Conservation (phyloP, 176 grass and related monocot genomes). For the Canna indica region DNA sequence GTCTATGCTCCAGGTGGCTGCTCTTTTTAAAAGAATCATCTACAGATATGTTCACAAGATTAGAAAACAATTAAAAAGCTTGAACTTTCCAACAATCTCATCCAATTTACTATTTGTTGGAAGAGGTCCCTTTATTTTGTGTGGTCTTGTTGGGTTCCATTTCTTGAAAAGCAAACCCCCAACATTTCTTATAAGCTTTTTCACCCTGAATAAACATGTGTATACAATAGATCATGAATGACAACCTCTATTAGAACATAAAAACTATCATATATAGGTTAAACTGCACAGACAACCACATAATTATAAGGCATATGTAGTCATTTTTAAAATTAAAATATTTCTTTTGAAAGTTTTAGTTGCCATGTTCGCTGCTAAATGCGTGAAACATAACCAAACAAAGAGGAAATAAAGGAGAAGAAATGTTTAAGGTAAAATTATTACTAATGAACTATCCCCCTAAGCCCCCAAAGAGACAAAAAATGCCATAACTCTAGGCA, state of each 20-base stretch:
- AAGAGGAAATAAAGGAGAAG: too few relatives aligned
- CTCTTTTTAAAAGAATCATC: slow-evolving; percentile 75
- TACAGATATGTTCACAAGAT: slow-evolving; percentile 16
- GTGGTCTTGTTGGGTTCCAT: slow-evolving; percentile 75
- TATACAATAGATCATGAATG: neutral
- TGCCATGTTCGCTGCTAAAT: too few relatives aligned
- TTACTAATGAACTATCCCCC: too few relatives aligned
- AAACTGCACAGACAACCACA: too few relatives aligned
- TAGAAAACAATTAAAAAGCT: neutral
- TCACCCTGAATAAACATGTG: slow-evolving; percentile 39
- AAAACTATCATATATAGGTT: neutral
- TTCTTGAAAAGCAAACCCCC: slow-evolving; percentile 84
- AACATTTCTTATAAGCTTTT: slow-evolving; percentile 75
- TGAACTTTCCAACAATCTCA: neutral
- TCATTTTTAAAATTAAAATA: too few relatives aligned
- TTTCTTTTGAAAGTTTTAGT: too few relatives aligned
- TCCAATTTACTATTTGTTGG: slow-evolving; percentile 48
- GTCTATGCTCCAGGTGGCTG: slow-evolving; percentile 67
- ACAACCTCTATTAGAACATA: neutral
- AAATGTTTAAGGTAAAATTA: too few relatives aligned
- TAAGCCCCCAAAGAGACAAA: too few relatives aligned
- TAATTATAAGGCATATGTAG: too few relatives aligned
- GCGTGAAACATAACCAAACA: too few relatives aligned
- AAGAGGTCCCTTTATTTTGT: slow-evolving; percentile 55
- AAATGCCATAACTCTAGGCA: too few relatives aligned